These are phyloP conservation scores for Pseudevernia furfuracea DNA, from an alignment of 495 filamentous ascomycete species.

Conservation along the genomic window DNA sequence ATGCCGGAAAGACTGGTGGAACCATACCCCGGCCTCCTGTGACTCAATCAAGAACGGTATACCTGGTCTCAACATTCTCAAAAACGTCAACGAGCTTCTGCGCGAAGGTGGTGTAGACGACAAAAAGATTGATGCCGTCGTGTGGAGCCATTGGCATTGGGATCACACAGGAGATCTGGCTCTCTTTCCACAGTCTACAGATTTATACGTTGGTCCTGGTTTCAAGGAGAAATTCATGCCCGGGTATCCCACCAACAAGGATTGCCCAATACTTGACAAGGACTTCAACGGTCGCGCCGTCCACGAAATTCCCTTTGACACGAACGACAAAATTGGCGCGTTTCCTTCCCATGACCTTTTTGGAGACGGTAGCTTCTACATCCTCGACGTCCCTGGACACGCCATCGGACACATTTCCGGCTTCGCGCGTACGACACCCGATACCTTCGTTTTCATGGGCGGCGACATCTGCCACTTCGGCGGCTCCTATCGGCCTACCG, in stretches of 20 bases:
- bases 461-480: slow-evolving; percentile 33
- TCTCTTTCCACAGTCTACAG: slow-evolving; percentile 30
- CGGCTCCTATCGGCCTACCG: slow-evolving; percentile 43
- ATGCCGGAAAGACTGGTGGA: slow-evolving; percentile 31
- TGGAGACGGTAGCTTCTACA: slow-evolving; percentile 38
- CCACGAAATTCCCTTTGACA: slow-evolving; percentile 39
- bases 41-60: slow-evolving; percentile 21
- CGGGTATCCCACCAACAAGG: slow-evolving; percentile 28
- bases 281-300: slow-evolving; percentile 35
- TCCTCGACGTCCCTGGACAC: slow-evolving; percentile 42
- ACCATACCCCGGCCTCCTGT: slow-evolving; percentile 20
- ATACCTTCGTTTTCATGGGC: slow-evolving; percentile 29
- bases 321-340: slow-evolving; percentile 34
- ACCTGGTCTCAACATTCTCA: slow-evolving; percentile 23
- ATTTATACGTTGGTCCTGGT: slow-evolving; percentile 32
- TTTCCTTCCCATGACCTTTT: slow-evolving; percentile 51
- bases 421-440: slow-evolving; percentile 34
- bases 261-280: slow-evolving; percentile 22
- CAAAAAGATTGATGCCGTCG: slow-evolving; percentile 26
- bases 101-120: slow-evolving; percentile 25
- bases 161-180: slow-evolving; percentile 34
- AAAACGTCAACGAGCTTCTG: slow-evolving; percentile 32
- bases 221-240: slow-evolving; percentile 30
- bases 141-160: slow-evolving; percentile 49
- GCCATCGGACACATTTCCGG: slow-evolving; percentile 39